Base-by-base conservation (phyloP, 306 rosid species). In the Boehmeria nivea region DNA sequence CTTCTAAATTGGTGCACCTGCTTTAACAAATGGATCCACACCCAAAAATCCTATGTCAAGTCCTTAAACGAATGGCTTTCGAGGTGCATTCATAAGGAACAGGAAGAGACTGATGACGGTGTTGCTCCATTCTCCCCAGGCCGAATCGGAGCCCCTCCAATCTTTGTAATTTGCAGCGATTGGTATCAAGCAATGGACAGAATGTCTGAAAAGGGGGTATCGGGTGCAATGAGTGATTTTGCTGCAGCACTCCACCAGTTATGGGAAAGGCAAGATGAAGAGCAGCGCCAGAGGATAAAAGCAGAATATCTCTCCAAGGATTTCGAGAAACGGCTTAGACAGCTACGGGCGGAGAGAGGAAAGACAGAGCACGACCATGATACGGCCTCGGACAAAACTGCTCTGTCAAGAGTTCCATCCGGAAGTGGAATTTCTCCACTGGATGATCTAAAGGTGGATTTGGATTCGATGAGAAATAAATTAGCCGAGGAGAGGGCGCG, bases 251-350 rank as follows among this genome's bases (percentile, higher is more conserved):
- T 93, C 24, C 95, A 77, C 40, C 83, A 83, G 63, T 65, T 93
- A 60, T 87, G 95, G 95, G 96, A 87, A 74, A 75, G 84, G 60
- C 99, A 93, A 69, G 96, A 79, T n/a, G 90, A 79, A 69, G 95
- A 68, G 57, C 94, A 81, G 60, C 91, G 84, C 1, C 93, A 72
- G 71, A 83, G 87, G 69, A 79, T 85, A 69, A 83, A 75, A 75
- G 94, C 95, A 19, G 94, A 87, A 50, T 73, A 59, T 39, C 84
- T 85, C 27, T 70, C 78, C 15, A 85, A 79, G 70, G 96, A 93
- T 74, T 75, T 87, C 9, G 94, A 87, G 71, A 83, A 78, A 60
- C 89, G 59, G 56, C 83, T 85, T 55, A 78, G 72, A 61, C 69
- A 83, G 65, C 61, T 87, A 63, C 83, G 68, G 45, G 61, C 70